These are phyloP conservation scores for Beauveria sp. DNA, from an alignment of 2,329 filamentous ascomycete genomes.

Conservation along the genomic window DNA sequence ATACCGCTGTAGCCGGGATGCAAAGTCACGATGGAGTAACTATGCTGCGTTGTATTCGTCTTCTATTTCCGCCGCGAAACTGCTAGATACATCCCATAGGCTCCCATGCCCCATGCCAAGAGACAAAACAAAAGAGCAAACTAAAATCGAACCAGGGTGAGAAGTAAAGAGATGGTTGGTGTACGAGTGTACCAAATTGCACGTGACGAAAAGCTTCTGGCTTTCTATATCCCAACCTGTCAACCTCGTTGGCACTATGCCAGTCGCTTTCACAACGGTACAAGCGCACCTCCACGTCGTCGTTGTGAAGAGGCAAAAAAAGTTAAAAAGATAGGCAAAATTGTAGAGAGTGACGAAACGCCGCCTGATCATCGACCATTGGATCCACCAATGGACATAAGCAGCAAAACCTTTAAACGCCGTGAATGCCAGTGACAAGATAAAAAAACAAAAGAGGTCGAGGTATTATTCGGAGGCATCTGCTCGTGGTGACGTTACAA, in stretches of 20 bases:
- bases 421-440: conserved; percentile 31
- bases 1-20: background rate
- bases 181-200: background rate
- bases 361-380: conserved; percentile 27
- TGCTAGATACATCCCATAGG: conserved; percentile 11
- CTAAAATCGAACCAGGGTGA: background rate
- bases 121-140: conserved; percentile 1
- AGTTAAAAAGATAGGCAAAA: conserved; percentile 21
- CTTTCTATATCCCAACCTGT: conserved; percentile 10
- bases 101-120: background rate
- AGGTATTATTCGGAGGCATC: conserved; percentile 14
- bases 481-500: conserved; percentile 16
- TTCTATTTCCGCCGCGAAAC: conserved; percentile 9
- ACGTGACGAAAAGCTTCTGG: background rate
- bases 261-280: conserved; percentile 14
- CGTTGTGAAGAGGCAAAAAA: conserved; percentile 7
- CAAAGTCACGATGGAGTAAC: background rate
- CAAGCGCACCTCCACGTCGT: conserved; percentile 30
- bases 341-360: conserved; percentile 21
- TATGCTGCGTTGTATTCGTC: conserved; percentile 7
- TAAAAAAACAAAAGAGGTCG: conserved; percentile 5
- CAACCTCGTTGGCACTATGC: background rate
- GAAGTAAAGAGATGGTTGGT: conserved; percentile 3
- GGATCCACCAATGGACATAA: conserved; percentile 30
- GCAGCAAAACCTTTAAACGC: conserved; percentile 34